Base-by-base conservation (phyloP, 106 monocot genomes). In the Cymbidium sinense region DNA sequence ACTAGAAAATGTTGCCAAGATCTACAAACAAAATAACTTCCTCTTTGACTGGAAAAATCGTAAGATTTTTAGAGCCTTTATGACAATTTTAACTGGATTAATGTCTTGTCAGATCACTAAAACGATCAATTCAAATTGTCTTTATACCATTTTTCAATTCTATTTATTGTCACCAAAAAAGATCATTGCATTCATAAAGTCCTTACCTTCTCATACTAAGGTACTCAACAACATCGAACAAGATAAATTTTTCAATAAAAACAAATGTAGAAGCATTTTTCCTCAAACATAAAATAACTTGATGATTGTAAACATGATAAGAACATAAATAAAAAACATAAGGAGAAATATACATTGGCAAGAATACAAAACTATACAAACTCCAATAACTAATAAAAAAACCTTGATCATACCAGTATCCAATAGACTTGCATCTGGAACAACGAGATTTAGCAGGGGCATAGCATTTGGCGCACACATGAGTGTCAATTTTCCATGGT, bases 391-490 rank as follows among this genome's bases (percentile, higher is more conserved):
- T 31, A 33, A 67, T 67, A 33, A 67, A 67, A 33, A 31, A 67
- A 17, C 15, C 7, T 13, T 67, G 67, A 15, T 6, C 86, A 64
- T 91, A 96, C 96, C 96, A 96, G 75, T 96, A 96, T 91, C 96
- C 87, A 29, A 91, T 86, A 64, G 96, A 91, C 80, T 96, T 96
- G 91, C 96, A 96, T 87, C 91, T 86, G 27, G 96, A 91, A 76
- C 96, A 96, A 39, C 96, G 87, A 47, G 96, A 94, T 23, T 87
- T 91, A 34, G 96, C 96, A 76, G 94, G 94, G 27, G 89, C 75
- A 61, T 86, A 86, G 81, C 96, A 96, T 77, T 84, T 86, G 13
- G 94, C 94, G 79, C 96, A 96, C 37, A 82, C 85, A 81, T 96
- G 79, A 75, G 64, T 55, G n/a, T 62, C 78, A 23, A 54, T n/a